Evolutionary conservation across 2,329 filamentous ascomycete genomes (phyloP), one percentile per base, ranked within the genome.

Genomic region (Lecanosticta acicola): DNA sequence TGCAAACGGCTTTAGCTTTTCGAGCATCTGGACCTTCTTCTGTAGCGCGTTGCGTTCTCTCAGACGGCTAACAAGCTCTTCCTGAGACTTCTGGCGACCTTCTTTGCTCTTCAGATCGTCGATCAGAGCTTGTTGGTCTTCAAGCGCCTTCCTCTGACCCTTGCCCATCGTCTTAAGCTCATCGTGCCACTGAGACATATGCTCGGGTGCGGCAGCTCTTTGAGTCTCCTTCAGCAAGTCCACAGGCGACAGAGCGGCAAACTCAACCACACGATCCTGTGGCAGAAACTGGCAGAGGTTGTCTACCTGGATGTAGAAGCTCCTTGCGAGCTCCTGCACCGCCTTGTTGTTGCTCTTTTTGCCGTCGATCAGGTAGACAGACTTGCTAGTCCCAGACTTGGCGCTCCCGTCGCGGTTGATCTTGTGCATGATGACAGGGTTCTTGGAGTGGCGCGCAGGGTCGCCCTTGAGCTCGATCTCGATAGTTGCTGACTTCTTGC

Each of bases 211-310:
- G 4, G 89, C 90, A 26, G 93, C 93, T 60, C 89, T 81, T 51
- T 95, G 82, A 0, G 93, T 98, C 58, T 93, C 87, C 48, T 82
- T 77, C 1, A 98, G 75, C 16, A 96, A 77, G 36, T 94, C 85
- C 10, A 94, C 74, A 0, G 91, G 85, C 7, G 81, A 85, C 56
- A 94, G 79, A 3, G 79, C 84, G 3, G 93, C 88, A 63, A 98
- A 98, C 62, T 96, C 90, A 18, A 89, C 87, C 1, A 98, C 93
- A 56, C 90, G 85, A 64, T 98, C 93, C 66, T 98, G 93, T 0
- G 93, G 93, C 36, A 98, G 71, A 59, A 98, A 98, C 64, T 98
- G 93, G 65, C 93, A 98, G 2, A 98, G 75, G 58, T 98, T 98
- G 71, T 98, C 93, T 54, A 97, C 87, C 66, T 98, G 93, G 41